These are phyloP conservation scores for Saccharomyces cerevisiae DNA, from an alignment of 805 yeast genomes.

Conservation along the genomic window DNA sequence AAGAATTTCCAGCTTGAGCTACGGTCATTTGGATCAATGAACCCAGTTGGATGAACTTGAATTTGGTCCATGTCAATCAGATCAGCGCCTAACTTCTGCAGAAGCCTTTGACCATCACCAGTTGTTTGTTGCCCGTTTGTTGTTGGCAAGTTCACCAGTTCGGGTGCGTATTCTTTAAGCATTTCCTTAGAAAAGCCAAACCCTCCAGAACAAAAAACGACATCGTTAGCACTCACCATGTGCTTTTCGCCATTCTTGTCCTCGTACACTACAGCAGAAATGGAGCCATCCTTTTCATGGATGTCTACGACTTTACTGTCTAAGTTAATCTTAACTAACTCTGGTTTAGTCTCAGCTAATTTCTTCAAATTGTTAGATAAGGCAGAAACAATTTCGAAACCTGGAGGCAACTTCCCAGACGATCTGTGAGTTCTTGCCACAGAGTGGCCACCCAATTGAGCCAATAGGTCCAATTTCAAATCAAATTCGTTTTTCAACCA, in stretches of 20 bases:
- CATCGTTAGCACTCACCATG: constrained; percentile 24
- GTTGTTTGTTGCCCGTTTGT: constrained; percentile 50
- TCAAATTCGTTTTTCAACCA: constrained; percentile 64
- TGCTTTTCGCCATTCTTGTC: constrained; percentile 23
- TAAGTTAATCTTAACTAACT: constrained; percentile 31
- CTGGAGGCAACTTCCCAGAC: constrained; percentile 48
- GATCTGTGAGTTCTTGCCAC: constrained; percentile 78
- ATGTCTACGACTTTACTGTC: constrained; percentile 35
- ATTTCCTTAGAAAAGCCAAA: constrained; percentile 36
- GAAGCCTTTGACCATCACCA: constrained; percentile 51
- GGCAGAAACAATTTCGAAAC: constrained; percentile 46
- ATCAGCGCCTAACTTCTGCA: constrained; percentile 40
- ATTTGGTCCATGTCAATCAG: constrained; percentile 50
- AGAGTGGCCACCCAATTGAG: constrained; percentile 80
- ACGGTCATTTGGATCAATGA: constrained; percentile 38
- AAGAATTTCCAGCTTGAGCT: constrained; percentile 42
- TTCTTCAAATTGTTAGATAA: constrained; percentile 34
- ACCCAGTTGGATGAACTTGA: constrained; percentile 59
- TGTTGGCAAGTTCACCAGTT: constrained; percentile 40
- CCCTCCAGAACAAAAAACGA: constrained; percentile 55
- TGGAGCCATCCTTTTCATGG: constrained; percentile 21
- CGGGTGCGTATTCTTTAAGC: constrained; percentile 40
- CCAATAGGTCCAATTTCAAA: constrained; percentile 56
- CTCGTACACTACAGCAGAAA: constrained; percentile 38
- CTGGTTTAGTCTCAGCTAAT: constrained; percentile 23